Evolutionary conservation across 805 yeast genomes (phyloP).

Genomic region (Candida palmyrensis): DNA sequence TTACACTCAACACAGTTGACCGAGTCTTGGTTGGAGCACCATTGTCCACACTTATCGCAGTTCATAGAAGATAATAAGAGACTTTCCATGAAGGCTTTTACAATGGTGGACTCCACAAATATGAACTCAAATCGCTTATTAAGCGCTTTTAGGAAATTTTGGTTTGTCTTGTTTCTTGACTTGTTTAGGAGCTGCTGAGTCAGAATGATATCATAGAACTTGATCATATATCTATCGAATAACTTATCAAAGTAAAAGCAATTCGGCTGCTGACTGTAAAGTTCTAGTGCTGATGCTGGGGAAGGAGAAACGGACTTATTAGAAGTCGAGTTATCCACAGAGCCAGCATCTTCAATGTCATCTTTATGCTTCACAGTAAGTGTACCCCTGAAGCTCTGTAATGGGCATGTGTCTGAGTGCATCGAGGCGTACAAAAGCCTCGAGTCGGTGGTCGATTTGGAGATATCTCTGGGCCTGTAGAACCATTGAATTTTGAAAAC

Average conservation of each 20-base stretch:
- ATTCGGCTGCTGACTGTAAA: constrained; percentile 55
- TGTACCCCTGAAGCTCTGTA: constrained; percentile 68
- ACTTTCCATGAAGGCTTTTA: constrained; percentile 55
- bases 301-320: constrained; percentile 7
- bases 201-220: constrained; percentile 71
- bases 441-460: constrained; percentile 61
- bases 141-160: constrained; percentile 56
- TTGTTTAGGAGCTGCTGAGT: constrained; percentile 45
- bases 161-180: constrained; percentile 39
- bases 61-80: constrained; percentile 50
- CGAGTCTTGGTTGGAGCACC: constrained; percentile 72
- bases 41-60: constrained; percentile 75
- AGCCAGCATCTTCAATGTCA: constrained; percentile 41
- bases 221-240: constrained; percentile 80
- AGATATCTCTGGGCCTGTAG: constrained; percentile 82
- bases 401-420: constrained; percentile 81
- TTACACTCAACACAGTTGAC: constrained; percentile 78
- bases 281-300: constrained; percentile 33
- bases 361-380: constrained; percentile 65
- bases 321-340: constrained; percentile 5
- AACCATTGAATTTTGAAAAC: constrained; percentile 82
- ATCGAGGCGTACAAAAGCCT: constrained; percentile 76
- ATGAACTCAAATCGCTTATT: constrained; percentile 66
- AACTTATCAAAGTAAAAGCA: constrained; percentile 80
- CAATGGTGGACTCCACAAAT: constrained; percentile 65